Evolutionary conservation across 768 basidiomycete genomes (phyloP).

Genomic region (Leucocoprinus leucothites): DNA sequence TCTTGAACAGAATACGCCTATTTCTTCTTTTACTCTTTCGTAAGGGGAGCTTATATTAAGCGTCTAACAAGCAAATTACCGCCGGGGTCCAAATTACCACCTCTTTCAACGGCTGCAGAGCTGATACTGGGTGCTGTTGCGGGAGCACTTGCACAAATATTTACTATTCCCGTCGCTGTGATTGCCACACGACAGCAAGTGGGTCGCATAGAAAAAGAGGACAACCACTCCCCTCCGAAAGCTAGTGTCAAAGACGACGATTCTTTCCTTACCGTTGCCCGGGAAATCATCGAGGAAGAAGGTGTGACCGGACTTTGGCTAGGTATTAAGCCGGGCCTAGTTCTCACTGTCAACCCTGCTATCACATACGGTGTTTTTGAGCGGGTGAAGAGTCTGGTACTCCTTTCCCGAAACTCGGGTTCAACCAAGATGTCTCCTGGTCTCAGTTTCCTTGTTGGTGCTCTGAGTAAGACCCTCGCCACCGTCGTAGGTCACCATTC

Average conservation of each 20-base stretch:
- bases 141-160: constrained; percentile 93
- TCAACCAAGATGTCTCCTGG: constrained; percentile 71
- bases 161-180: constrained; percentile 96
- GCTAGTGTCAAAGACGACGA: constrained; percentile 43
- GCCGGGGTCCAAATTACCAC: constrained; percentile 54
- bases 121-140: constrained; percentile 87
- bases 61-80: constrained; percentile 60
- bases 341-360: constrained; percentile 96
- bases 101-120: constrained; percentile 75
- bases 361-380: constrained; percentile 97
- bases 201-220: constrained; percentile 37
- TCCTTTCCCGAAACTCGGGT: constrained; percentile 49
- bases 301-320: constrained; percentile 89
- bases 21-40: constrained; percentile 97
- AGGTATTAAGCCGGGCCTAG: constrained; percentile 86
- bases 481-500: constrained; percentile 67
- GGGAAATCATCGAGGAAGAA: constrained; percentile 87
- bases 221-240: constrained; percentile 8
- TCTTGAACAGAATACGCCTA: constrained; percentile 87
- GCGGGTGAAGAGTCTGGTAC: constrained; percentile 74
- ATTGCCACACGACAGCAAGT: constrained; percentile 98
- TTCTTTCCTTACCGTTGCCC: constrained; percentile 75
- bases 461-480: constrained; percentile 91
- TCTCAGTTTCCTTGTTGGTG: constrained; percentile 82
- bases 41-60: constrained; percentile 79